Evolutionary conservation across 1,284 basidiomycete genomes (phyloP).

Genomic region (Malassezia cuniculi): DNA sequence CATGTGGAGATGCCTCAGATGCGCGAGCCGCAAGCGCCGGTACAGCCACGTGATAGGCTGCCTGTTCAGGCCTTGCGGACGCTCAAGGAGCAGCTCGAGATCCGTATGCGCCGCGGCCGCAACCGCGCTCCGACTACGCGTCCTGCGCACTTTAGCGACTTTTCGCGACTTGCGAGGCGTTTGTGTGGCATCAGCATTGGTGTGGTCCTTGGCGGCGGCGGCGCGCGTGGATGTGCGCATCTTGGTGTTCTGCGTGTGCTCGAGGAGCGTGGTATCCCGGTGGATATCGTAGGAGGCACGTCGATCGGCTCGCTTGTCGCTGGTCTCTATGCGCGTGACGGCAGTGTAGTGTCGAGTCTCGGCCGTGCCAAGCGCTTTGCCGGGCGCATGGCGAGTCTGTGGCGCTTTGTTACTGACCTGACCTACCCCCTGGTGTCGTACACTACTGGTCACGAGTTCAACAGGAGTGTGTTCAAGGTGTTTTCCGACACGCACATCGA

Average conservation of each 20-base stretch:
- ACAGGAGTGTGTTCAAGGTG: conserved; percentile 21
- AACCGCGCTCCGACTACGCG: conserved; percentile 39
- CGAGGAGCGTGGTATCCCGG: conserved; percentile 80
- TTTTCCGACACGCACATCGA: conserved; percentile 54
- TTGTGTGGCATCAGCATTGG: conserved; percentile 88
- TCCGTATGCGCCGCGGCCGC: conserved; percentile 62
- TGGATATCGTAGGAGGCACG: conserved; percentile 69
- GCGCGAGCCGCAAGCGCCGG: conserved; percentile 38
- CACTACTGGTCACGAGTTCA: conserved; percentile 61
- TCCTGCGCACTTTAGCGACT: conserved; percentile 73
- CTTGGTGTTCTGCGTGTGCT: conserved; percentile 78
- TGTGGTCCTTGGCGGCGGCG: conserved; percentile 85
- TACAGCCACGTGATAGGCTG: conserved; percentile 56
- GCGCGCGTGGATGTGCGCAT: conserved; percentile 86
- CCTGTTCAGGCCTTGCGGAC: conserved; percentile 65
- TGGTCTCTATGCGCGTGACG: conserved; percentile 88
- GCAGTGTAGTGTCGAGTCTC: conserved; percentile 71
- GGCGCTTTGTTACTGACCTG: conserved; percentile 84
- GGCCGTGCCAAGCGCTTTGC: conserved; percentile 84
- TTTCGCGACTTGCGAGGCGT: conserved; percentile 75
- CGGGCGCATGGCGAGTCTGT: conserved; percentile 78
- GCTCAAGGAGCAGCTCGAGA: conserved; percentile 78
- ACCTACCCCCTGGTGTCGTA: conserved; percentile 96
- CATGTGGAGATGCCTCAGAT: conserved; percentile 68
- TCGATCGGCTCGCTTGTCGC: conserved; percentile 82